phyloP scores from a whole-genome alignment of 2,329 filamentous ascomycete genomes.

The Leptographium flavum region DNA sequence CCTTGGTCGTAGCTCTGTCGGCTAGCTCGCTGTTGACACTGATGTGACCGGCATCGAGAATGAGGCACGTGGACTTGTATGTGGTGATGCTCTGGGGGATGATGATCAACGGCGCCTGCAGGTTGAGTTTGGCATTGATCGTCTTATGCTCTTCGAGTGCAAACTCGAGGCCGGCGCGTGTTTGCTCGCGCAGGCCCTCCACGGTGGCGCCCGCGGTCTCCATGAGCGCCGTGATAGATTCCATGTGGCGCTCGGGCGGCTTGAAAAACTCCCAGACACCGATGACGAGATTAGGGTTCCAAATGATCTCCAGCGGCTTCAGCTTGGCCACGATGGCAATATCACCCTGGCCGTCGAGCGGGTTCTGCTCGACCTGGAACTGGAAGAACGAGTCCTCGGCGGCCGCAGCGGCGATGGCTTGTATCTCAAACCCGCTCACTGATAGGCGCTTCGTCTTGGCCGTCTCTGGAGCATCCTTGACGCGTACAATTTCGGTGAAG shows the following conservation, averaged over 20 bases:
- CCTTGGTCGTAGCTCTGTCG: conserved; percentile 75
- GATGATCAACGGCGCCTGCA: conserved; percentile 92
- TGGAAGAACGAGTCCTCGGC: conserved; percentile 82
- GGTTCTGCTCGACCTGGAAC: conserved; percentile 86
- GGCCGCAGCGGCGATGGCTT: conserved; percentile 20
- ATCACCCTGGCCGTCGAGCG: conserved; percentile 82
- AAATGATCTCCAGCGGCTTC: conserved; percentile 92
- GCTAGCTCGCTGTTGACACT: conserved; percentile 90
- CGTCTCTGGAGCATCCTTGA: conserved; percentile 63
- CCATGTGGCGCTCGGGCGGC: conserved; percentile 93
- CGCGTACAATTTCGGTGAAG: conserved; percentile 87
- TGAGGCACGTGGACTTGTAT: conserved; percentile 70
- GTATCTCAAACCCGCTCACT: conserved; percentile 36
- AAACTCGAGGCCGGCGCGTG: conserved; percentile 87
- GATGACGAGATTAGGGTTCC: conserved; percentile 87
- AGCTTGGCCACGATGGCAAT: conserved; percentile 80
- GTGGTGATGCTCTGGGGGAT: conserved; percentile 84
- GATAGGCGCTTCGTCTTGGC: conserved; percentile 32
- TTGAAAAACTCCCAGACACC: conserved; percentile 92
- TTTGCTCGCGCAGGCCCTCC: conserved; percentile 88
- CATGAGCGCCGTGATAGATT: conserved; percentile 91
- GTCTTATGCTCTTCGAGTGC: conserved; percentile 96
- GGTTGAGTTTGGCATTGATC: conserved; percentile 86
- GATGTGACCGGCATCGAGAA: conserved; percentile 90
- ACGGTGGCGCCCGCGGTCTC: conserved; percentile 92